phyloP scores from a whole-genome alignment of 2,329 filamentous ascomycete genomes.

The Didymellaceae sp. region DNA sequence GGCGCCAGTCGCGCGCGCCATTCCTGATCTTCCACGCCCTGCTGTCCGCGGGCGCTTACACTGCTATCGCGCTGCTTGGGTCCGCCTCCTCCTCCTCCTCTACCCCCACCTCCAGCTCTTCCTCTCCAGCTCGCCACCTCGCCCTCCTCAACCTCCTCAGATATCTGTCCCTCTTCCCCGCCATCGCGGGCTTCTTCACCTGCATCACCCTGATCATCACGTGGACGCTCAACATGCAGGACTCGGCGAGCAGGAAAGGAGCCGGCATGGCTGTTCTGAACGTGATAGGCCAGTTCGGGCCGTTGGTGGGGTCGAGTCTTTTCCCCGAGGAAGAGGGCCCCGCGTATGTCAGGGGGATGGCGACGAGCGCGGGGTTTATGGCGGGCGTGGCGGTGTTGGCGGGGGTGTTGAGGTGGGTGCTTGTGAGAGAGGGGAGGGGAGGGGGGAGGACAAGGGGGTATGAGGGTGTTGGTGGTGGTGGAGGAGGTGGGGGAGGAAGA shows the following conservation, averaged over 20 bases:
- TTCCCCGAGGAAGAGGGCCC: conserved; percentile 60
- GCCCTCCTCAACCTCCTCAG: conserved; percentile 52
- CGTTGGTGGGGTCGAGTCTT: conserved; percentile 63
- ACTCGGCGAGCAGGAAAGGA: conserved; percentile 71
- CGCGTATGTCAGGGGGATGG: conserved; percentile 58
- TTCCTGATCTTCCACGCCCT: conserved; percentile 74
- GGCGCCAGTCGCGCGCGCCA: conserved; percentile 64
- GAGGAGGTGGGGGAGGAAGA: conserved; percentile 12
- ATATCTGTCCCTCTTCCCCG: conserved; percentile 80
- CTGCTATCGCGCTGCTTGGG: conserved; percentile 66
- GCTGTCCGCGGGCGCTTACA: conserved; percentile 61
- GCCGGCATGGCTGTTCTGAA: conserved; percentile 82
- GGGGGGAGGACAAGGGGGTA: conserved; percentile 14
- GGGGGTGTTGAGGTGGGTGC: conserved; percentile 49
- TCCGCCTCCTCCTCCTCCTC: conserved; percentile 44
- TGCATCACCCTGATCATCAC: conserved; percentile 84
- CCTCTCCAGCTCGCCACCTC: conserved; percentile 66
- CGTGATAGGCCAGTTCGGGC: conserved; percentile 79
- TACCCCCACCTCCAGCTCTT: conserved; percentile 68
- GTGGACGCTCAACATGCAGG: conserved; percentile 89
- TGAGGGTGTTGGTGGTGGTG: conserved; percentile 35
- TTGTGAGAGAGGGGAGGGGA: conserved; percentile 41
- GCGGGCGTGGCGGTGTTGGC: conserved; percentile 53
- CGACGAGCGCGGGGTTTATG: conserved; percentile 60
- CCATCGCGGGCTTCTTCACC: conserved; percentile 81